Evolutionary conservation across 805 yeast genomes (phyloP), one percentile per base, ranked within the genome.

Genomic region (Torulaspora microellipsoides): DNA sequence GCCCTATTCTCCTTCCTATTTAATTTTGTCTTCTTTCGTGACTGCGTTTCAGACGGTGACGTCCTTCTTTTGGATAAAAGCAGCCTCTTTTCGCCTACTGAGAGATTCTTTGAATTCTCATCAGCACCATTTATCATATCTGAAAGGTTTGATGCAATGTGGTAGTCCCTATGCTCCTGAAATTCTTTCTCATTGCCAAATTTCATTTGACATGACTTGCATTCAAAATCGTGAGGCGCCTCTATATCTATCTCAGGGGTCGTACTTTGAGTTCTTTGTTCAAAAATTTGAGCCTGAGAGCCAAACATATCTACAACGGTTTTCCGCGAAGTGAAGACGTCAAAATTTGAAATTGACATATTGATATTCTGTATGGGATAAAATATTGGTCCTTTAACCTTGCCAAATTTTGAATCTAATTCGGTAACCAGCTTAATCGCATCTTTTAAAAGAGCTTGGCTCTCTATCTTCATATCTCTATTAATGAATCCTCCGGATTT

Each of bases 131-230:
- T 74, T 27, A 73, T 44, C 34, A 60, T 66, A 42, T 69, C 68
- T 1, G 79, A 75, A 6, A 79, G 59, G 15, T 72, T 73, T 37
- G 71, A 43, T 0, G 84, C 84, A 34, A 68, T 55, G 50, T 79
- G 84, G 47, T 60, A 78, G 55, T 79, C 85, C 34, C 64, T 63
- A 54, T 79, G 85, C 46, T 79, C 84, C 28, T 50, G 49, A 28
- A 53, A 53, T 2, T 45, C 53, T 20, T 46, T 47, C 8, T 42
- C 44, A 29, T 36, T 34, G 0, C 39, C 48, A 32, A 63, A 57
- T 3, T n/a, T 28, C 3, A 44, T 5, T 4, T 49, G 40, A 38
- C 67, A 63, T 38, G 48, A 43, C 14, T 46, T 34, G 31, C 68
- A 62, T n/a, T 32, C 30, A 31, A 38, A 33, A 4, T 20, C 23